These are phyloP conservation scores for Parathielavia appendiculata DNA, from an alignment of 495 filamentous ascomycete genomes.

Conservation along the genomic window DNA sequence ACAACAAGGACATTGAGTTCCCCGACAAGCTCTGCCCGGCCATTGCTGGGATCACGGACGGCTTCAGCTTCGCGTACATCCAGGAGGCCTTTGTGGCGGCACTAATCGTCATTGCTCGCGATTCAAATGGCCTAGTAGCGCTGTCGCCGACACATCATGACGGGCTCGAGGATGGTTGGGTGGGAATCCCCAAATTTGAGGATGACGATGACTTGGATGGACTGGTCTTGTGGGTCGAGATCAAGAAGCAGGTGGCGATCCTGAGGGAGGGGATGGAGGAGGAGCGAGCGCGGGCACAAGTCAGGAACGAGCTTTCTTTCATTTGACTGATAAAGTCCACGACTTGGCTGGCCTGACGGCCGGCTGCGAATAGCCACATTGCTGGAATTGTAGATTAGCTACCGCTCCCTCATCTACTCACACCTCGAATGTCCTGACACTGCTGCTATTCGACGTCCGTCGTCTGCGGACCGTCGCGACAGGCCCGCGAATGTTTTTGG, in stretches of 20 bases:
- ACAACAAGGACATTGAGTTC: slow-evolving; percentile 53
- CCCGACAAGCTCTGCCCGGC: slow-evolving; percentile 47
- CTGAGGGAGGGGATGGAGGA: slow-evolving; percentile 53
- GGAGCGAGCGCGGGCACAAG: not conserved
- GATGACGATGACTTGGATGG: slow-evolving; percentile 39
- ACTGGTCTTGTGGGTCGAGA: slow-evolving; percentile 48
- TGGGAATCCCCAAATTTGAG: slow-evolving; percentile 12
- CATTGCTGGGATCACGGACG: slow-evolving; percentile 55
- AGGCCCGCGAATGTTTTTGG: slow-evolving; percentile 7
- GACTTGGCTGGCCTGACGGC: not conserved
- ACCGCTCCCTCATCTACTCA: not conserved
- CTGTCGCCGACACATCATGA: slow-evolving; percentile 3
- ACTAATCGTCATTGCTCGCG: slow-evolving; percentile 47
- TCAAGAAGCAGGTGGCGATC: slow-evolving; percentile 53
- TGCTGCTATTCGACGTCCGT: slow-evolving; percentile 16
- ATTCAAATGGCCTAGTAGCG: slow-evolving; percentile 11
- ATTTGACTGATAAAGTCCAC: not conserved
- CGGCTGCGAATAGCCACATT: too few species aligned
- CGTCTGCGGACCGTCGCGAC: slow-evolving; percentile 12
- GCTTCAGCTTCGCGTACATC: slow-evolving; percentile 62
- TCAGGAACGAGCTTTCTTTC: not conserved
- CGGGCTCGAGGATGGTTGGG: slow-evolving; percentile 23
- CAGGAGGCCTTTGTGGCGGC: slow-evolving; percentile 61
- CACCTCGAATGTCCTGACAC: slow-evolving; percentile 15
- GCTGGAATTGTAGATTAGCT: too few species aligned